A percentile compares a stretch with the other conserved stretches of the same genome.
phyloP scores from a whole-genome alignment of 108 stramenopile genomes.

The Cyclostephanos tholiformis region DNA sequence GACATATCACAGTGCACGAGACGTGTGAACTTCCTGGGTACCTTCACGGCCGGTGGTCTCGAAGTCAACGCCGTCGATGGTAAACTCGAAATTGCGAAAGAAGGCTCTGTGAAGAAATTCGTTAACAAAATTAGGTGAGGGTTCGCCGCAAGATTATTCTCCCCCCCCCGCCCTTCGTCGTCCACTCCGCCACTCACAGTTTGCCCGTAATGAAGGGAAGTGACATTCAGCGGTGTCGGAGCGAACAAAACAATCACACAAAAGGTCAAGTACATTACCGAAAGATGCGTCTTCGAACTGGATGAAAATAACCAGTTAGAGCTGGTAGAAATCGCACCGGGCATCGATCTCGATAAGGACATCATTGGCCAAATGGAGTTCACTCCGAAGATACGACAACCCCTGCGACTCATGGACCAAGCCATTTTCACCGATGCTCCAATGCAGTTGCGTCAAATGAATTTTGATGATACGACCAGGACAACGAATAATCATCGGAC shows the following conservation, averaged over 20 bases:
- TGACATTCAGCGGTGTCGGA: constrained; percentile 75
- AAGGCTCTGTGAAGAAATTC: constrained; percentile 78
- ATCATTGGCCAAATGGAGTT: constrained; percentile 82
- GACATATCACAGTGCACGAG: constrained; percentile 76
- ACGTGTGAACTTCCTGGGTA: constrained; percentile 60
- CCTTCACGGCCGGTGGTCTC: constrained; percentile 78
- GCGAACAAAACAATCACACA: constrained; percentile 62
- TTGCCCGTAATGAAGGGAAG: constrained; percentile 26
- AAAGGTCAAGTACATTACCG: constrained; percentile 77
- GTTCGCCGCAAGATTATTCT: too few species aligned
- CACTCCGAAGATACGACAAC: constrained; percentile 57
- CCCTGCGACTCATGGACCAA: constrained; percentile 66
- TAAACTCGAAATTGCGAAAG: constrained; percentile 54
- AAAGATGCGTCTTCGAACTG: constrained; percentile 78
- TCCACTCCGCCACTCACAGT: too few species aligned
- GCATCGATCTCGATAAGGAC: constrained; percentile 78
- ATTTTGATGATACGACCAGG: not conserved
- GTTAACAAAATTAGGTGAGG: constrained; percentile 29
- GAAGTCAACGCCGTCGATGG: constrained; percentile 50
- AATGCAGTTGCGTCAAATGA: not conserved
- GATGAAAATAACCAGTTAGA: constrained; percentile 61
- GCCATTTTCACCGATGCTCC: not conserved
- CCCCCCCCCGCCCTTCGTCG: too few species aligned
- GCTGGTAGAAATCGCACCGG: constrained; percentile 84
- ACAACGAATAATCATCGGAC: too few species aligned